phyloP scores from a whole-genome alignment of 176 grass and related monocot genomes.

The Pontederia crassipes region DNA sequence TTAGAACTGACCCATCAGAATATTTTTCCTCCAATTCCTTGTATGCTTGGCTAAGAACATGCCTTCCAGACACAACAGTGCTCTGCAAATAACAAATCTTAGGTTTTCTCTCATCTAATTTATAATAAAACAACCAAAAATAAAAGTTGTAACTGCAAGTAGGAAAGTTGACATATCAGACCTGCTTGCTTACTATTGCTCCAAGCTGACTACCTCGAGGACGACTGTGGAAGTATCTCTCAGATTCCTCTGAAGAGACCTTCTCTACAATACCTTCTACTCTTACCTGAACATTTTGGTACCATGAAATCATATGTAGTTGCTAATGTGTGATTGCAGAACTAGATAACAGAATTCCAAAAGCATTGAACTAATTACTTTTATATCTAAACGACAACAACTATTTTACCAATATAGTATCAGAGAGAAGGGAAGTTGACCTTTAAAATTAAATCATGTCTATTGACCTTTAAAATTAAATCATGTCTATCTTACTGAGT shows the following conservation, averaged over 20 bases:
- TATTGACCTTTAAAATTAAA: no score
- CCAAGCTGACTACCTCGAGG: constrained; percentile 94
- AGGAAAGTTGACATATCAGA: constrained; percentile 19
- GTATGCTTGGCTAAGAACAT: constrained; percentile 55
- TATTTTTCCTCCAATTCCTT: constrained; percentile 80
- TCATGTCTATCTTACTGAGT: no score
- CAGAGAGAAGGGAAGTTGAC: no score
- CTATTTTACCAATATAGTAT: no score
- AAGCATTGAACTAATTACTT: no score
- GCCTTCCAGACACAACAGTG: constrained; percentile 57
- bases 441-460: no score
- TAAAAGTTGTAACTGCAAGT: neutral
- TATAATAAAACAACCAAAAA: neutral
- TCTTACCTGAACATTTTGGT: constrained; percentile 55
- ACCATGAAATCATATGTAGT: constrained; percentile 8
- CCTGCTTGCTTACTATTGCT: constrained; percentile 91
- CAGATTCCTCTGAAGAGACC: constrained; percentile 87
- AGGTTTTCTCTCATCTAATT: neutral
- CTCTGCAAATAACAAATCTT: constrained; percentile 39
- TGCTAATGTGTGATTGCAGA: neutral
- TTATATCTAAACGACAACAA: no score
- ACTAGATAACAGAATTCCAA: no score
- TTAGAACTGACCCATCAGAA: constrained; percentile 45
- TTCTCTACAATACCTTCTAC: constrained; percentile 78
- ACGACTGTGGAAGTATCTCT: constrained; percentile 89